Conservation (phyloP, 805 yeast species). For the Vanderwaltozyma verrucispora region DNA sequence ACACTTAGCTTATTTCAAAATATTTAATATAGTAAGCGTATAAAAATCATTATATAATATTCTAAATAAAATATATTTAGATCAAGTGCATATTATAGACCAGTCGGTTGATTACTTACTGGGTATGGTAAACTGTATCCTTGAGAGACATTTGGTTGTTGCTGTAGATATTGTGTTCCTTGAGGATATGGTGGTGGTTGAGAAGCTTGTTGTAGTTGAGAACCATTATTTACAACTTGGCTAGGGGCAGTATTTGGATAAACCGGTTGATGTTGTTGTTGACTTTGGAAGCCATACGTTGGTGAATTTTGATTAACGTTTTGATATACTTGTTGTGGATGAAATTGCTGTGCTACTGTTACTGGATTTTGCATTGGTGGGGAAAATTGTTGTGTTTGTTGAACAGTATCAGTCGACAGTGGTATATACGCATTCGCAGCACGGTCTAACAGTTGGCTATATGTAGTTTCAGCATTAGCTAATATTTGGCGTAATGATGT, state of each 20-base stretch:
- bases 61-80: no score
- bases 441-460: constrained; percentile 58
- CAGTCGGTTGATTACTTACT: constrained; percentile 12
- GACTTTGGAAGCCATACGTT: no score
- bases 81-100: constrained; percentile 5
- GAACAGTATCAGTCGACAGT: constrained; percentile 1
- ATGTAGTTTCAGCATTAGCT: constrained; percentile 54
- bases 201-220: constrained; percentile 1
- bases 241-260: neutral
- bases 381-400: neutral
- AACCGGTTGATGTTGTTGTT: no score
- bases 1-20: no score
- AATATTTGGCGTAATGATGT: constrained; percentile 60
- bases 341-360: neutral
- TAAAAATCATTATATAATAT: no score
- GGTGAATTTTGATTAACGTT: no score
- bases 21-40: no score
- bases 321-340: neutral
- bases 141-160: constrained; percentile 32
- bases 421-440: constrained; percentile 25
- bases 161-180: constrained; percentile 31
- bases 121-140: constrained; percentile 6
- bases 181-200: neutral
- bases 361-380: neutral
- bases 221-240: neutral